A percentile compares a stretch with the other conserved stretches of the same genome.
These are phyloP conservation scores for Globisporangium cederbergense DNA, from an alignment of 352 stramenopile genomes.

Conservation along the genomic window DNA sequence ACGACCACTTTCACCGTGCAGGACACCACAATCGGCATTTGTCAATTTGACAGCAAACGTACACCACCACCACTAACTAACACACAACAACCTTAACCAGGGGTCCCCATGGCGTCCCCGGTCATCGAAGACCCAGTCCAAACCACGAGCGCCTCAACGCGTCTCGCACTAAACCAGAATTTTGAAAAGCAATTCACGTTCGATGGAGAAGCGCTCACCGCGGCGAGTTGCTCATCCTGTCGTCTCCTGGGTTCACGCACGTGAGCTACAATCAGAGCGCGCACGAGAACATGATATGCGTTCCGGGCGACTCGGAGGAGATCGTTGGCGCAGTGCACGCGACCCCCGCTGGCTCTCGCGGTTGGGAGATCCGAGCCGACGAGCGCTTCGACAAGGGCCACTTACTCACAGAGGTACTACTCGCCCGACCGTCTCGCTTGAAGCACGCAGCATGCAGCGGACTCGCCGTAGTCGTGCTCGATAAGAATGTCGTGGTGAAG, in stretches of 20 bases:
- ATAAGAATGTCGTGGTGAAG: slow-evolving; percentile 18
- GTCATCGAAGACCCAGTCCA: neutral
- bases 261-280: slow-evolving; percentile 14
- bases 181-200: slow-evolving; percentile 2
- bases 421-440: slow-evolving; percentile 11
- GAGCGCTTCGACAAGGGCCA: slow-evolving; percentile 5
- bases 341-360: neutral
- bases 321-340: slow-evolving; percentile 12
- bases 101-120: neutral
- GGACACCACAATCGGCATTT: neutral
- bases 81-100: neutral
- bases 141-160: neutral
- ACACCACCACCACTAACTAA: neutral
- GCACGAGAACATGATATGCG: slow-evolving; percentile 6
- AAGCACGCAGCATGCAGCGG: slow-evolving; percentile 12
- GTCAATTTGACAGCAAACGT: neutral
- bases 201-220: neutral
- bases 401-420: slow-evolving; percentile 20
- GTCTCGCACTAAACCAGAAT: neutral
- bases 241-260: slow-evolving; percentile 17
- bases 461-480: slow-evolving; percentile 18
- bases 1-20: neutral
- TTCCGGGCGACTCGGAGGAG: slow-evolving; percentile 14
- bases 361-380: slow-evolving; percentile 12
- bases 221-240: slow-evolving; percentile 9